A percentile compares a stretch with the other conserved stretches of the same genome.
phyloP scores from a whole-genome alignment of 192 early-diverging fungal genomes.

The Lobulomyces angularis region DNA sequence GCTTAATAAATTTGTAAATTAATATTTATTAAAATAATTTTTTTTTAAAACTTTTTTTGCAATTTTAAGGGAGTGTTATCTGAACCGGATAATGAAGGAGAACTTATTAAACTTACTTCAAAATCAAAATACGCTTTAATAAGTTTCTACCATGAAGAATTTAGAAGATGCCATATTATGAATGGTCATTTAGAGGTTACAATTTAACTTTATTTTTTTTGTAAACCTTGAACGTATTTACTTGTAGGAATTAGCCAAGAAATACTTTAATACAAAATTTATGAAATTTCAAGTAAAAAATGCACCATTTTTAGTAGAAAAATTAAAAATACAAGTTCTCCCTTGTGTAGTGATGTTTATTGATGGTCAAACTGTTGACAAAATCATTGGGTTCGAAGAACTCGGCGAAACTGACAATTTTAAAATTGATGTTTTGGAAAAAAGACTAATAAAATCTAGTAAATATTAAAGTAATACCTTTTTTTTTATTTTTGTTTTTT shows the following conservation, averaged over 20 bases:
- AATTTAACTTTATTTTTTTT: background rate
- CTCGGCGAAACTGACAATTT: conserved; percentile 81
- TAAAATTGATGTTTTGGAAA: conserved; percentile 61
- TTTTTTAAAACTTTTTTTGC: too few species aligned
- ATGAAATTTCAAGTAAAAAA: conserved; percentile 76
- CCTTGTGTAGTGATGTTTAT: conserved; percentile 76
- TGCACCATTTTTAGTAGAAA: conserved; percentile 82
- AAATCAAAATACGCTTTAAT: too few species aligned
- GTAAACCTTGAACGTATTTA: background rate
- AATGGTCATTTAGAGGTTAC: conserved; percentile 70
- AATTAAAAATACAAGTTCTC: conserved; percentile 71
- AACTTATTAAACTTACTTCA: too few species aligned
- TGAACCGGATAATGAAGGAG: too few species aligned
- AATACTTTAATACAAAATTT: conserved; percentile 79
- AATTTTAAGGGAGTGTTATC: too few species aligned
- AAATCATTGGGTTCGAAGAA: conserved; percentile 87
- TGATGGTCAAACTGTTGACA: conserved; percentile 64
- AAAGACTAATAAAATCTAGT: conserved; percentile 46
- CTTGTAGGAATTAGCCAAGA: conserved; percentile 44
- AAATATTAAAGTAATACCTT: too few species aligned
- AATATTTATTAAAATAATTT: too few species aligned
- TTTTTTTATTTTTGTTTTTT: too few species aligned
- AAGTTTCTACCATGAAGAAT: conserved; percentile 90
- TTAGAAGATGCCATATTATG: conserved; percentile 84
- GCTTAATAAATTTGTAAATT: too few species aligned